Evolutionary conservation across 345 rosid genomes (phyloP), one percentile per base, ranked within the genome.

Genomic region (Murraya koenigii): DNA sequence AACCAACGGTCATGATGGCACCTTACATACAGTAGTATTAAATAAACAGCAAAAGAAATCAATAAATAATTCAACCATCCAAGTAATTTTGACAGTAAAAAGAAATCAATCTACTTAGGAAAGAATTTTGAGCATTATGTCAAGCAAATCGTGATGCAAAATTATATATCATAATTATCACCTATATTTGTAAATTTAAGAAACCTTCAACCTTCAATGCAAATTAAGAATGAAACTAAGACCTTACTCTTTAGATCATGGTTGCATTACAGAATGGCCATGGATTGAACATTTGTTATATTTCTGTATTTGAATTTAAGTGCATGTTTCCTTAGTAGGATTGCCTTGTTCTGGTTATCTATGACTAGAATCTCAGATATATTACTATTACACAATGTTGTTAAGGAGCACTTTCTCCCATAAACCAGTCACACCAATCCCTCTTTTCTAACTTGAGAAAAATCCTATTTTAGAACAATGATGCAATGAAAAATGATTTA

Each of bases 271-370:
- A 19, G 41, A 33, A 64, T 6, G n/a, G n/a, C n/a, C n/a, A n/a
- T n/a, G 26, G 49, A 36, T 66, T 38, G 26, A 38, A 11, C 3
- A 22, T 22, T 66, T 35, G 28, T n/a, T 0, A 22, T 33, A 23
- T 17, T 33, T 7, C 0, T 0, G 35, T 6, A 63, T 32, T 33
- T 32, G 39, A 5, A 17, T 11, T 17, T 20, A 11, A 2, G 38
- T 35, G 0, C 64, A 1, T 64, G 41, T 33, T 32, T 33, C 33
- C 23, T 33, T 62, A 3, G 20, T 64, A 8, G 66, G 5, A 35
- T 6, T 33, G 8, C 68, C 30, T 33, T 20, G 26, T 64, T 32
- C 13, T 35, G 22, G 41, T 7, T 8, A 30, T 19, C 33, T 32
- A 22, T 8, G 11, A 64, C 68, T 64, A 35, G 23, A 20, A 17